Evolutionary conservation across 768 basidiomycete species (phyloP).

Genomic region (Russula abietina): DNA sequence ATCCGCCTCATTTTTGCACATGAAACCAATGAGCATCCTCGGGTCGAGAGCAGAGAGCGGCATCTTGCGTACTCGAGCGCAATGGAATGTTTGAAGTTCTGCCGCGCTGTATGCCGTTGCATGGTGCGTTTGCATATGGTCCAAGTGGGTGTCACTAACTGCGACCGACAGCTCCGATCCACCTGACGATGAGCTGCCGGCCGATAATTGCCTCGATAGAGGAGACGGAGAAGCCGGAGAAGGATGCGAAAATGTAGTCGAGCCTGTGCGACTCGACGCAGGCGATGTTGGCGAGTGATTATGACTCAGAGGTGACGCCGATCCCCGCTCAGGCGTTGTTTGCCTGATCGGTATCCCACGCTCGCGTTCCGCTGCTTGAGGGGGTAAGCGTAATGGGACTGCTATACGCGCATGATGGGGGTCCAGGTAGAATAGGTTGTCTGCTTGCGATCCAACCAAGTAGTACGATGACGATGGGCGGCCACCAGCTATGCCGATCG

Average conservation of each 20-base stretch:
- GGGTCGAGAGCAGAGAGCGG: conserved; percentile 85
- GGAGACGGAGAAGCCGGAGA: conserved; percentile 58
- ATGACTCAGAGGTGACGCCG: conserved; percentile 23
- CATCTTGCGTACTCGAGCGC: conserved; percentile 96
- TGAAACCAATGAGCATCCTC: conserved; percentile 93
- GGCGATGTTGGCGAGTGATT: conserved; percentile 26
- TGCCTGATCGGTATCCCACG: conserved; percentile 15
- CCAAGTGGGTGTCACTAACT: conserved; percentile 26
- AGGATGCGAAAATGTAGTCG: conserved; percentile 47
- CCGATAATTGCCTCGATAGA: conserved; percentile 56
- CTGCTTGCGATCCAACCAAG: conserved; percentile 89
- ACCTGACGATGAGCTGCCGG: conserved; percentile 34
- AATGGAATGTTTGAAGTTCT: conserved; percentile 89
- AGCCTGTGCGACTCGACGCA: conserved; percentile 27
- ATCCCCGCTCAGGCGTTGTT: conserved; percentile 18
- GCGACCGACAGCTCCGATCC: conserved; percentile 19
- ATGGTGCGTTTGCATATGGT: conserved; percentile 56
- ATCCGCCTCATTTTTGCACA: conserved; percentile 76
- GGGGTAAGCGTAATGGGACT: conserved; percentile 57
- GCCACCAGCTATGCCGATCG: conserved; percentile 94
- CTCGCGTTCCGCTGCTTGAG: conserved; percentile 25
- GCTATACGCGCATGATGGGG: conserved; percentile 75
- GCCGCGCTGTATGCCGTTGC: conserved; percentile 62
- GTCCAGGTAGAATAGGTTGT: conserved; percentile 79
- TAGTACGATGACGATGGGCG: conserved; percentile 97